phyloP scores from a whole-genome alignment of 2,329 filamentous ascomycete species.

The Aspergillus sp. region DNA sequence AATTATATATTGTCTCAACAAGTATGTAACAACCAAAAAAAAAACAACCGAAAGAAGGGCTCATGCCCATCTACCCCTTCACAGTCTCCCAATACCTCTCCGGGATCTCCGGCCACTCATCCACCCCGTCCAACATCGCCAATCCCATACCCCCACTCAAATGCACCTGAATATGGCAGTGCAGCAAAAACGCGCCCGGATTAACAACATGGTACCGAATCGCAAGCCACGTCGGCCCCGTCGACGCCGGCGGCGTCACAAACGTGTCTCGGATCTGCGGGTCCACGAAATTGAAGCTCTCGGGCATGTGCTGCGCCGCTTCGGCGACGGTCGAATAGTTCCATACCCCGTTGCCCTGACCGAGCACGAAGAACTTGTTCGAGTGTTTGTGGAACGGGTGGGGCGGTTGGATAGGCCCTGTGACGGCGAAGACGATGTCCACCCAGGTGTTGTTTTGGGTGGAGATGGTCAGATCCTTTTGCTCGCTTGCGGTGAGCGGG shows the following conservation, averaged over 20 bases:
- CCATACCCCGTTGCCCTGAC: conserved; percentile 52
- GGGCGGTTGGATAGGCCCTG: conserved; percentile 49
- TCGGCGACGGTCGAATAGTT: conserved; percentile 55
- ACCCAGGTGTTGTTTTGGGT: conserved; percentile 54
- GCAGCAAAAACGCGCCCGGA: conserved; percentile 56
- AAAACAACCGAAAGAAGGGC: too few species aligned
- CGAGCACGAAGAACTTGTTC: conserved; percentile 60
- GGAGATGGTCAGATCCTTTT: conserved; percentile 49
- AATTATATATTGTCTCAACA: too few species aligned
- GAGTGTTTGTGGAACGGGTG: conserved; percentile 67
- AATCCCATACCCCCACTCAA: conserved; percentile 56
- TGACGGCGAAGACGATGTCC: conserved; percentile 53
- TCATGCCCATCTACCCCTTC: not conserved
- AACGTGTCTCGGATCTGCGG: conserved; percentile 56
- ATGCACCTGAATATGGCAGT: conserved; percentile 59
- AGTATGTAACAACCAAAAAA: too few species aligned
- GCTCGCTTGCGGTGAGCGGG: conserved; percentile 33
- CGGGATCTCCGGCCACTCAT: conserved; percentile 33
- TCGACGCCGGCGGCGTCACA: conserved; percentile 36
- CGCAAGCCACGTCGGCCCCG: conserved; percentile 47
- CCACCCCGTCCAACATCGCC: conserved; percentile 48
- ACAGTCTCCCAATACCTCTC: conserved; percentile 19
- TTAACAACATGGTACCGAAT: conserved; percentile 56
- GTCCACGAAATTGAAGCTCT: conserved; percentile 57
- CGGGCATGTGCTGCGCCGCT: conserved; percentile 48